Conservation (phyloP, 176 grass and related monocot species). For the Calamus simplicifolius region DNA sequence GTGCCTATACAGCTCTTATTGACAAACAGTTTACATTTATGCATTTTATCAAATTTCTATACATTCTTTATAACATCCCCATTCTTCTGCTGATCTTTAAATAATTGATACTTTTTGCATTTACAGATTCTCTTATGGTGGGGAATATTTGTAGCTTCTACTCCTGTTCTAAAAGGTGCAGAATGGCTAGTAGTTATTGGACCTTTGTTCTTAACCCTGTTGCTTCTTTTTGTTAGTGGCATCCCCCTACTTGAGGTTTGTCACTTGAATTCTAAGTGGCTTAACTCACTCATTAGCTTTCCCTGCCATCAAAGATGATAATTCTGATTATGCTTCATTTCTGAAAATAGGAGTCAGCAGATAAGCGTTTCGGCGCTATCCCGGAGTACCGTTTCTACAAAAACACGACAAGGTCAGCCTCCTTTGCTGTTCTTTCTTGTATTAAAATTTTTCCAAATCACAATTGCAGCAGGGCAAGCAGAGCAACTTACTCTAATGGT, state of each 20-base stretch:
- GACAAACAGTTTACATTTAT: too few species aligned
- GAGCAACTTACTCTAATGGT: neutral
- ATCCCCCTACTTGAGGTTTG: conserved; percentile 91
- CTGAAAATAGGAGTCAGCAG: conserved; percentile 52
- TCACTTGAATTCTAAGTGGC: too few species aligned
- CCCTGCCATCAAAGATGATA: too few species aligned
- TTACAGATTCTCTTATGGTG: conserved; percentile 87
- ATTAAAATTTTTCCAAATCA: neutral
- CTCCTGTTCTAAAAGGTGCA: conserved; percentile 54
- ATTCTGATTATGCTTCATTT: neutral
- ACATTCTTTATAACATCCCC: too few species aligned
- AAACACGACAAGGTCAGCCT: conserved; percentile 62
- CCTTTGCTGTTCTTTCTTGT: neutral
- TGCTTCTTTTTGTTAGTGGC: conserved; percentile 88
- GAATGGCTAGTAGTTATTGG: conserved; percentile 89
- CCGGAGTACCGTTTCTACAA: conserved; percentile 83
- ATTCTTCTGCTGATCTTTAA: too few species aligned
- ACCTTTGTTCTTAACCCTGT: conserved; percentile 66
- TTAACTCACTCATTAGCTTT: too few species aligned
- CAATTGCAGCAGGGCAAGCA: too few species aligned
- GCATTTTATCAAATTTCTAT: too few species aligned
- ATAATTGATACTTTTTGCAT: too few species aligned
- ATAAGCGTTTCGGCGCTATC: conserved; percentile 43
- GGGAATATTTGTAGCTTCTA: conserved; percentile 89
- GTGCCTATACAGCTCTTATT: too few species aligned